phyloP scores from a whole-genome alignment of 78 protist species.

The Trichosphaerium sp. region DNA sequence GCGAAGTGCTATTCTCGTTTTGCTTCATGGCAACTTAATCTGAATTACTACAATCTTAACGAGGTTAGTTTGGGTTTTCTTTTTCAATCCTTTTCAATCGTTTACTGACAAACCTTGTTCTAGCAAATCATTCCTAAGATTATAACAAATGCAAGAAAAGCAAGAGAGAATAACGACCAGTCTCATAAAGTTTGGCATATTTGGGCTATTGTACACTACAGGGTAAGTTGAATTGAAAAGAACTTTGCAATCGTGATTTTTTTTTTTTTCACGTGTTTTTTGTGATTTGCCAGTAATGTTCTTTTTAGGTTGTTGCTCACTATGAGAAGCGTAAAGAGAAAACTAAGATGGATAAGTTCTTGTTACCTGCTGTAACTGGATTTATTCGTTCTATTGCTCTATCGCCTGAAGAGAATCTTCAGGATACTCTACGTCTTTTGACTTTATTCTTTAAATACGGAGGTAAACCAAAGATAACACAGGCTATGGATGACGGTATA shows the following conservation, averaged over 20 bases:
- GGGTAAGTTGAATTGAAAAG: no score
- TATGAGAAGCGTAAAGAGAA: slow-evolving; percentile 39
- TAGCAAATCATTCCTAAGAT: slow-evolving; percentile 37
- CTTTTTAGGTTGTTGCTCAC: slow-evolving; percentile 52
- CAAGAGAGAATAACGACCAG: slow-evolving; percentile 48
- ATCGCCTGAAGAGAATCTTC: slow-evolving; percentile 1
- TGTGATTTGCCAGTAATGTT: slow-evolving; percentile 70
- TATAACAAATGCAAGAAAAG: slow-evolving; percentile 25
- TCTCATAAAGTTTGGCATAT: slow-evolving; percentile 95
- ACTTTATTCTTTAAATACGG: slow-evolving; percentile 71
- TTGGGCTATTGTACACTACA: slow-evolving; percentile 84
- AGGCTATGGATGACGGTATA: slow-evolving; percentile 55
- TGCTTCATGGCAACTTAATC: slow-evolving; percentile 58
- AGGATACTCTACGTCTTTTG: slow-evolving; percentile 65
- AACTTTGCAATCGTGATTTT: no score
- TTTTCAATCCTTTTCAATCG: no score
- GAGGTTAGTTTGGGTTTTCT: no score
- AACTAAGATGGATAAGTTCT: slow-evolving; percentile 25
- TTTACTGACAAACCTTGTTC: no score
- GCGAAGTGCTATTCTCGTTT: no score
- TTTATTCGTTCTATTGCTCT: slow-evolving; percentile 74
- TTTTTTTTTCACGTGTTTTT: no score
- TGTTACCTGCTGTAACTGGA: slow-evolving; percentile 54
- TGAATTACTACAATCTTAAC: no score
- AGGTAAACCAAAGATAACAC: slow-evolving; percentile 36